These are phyloP conservation scores for Dioszegia crocea DNA, from an alignment of 768 basidiomycete genomes.

Conservation along the genomic window DNA sequence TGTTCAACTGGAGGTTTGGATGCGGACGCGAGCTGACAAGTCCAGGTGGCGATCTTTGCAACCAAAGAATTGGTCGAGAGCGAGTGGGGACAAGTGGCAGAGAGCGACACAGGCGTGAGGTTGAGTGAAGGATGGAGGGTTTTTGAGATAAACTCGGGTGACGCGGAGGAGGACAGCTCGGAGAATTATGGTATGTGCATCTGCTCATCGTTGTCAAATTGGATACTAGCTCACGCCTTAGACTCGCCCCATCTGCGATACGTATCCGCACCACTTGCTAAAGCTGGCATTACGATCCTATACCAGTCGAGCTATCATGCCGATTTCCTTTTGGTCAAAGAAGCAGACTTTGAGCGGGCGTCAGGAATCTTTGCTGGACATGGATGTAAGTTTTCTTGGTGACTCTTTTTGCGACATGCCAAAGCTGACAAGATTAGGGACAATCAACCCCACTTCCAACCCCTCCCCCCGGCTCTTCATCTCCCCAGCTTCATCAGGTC, in stretches of 20 bases:
- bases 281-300: slow-evolving; percentile 35
- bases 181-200: slow-evolving; percentile 34
- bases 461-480: slow-evolving; percentile 1
- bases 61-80: slow-evolving; percentile 23
- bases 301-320: slow-evolving; percentile 22
- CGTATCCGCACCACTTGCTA: slow-evolving; percentile 34
- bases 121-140: slow-evolving; percentile 36
- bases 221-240: slow-evolving; percentile 4
- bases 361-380: slow-evolving; percentile 27
- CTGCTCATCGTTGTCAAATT: neutral
- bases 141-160: slow-evolving; percentile 39
- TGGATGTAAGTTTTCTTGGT: slow-evolving; percentile 39
- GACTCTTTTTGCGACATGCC: too few species aligned
- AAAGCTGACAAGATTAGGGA: neutral
- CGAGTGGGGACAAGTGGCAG: slow-evolving; percentile 20
- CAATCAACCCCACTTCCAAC: slow-evolving; percentile 3
- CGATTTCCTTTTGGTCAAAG: slow-evolving; percentile 31
- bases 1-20: too few species aligned
- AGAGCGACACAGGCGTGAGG: slow-evolving; percentile 12
- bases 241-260: slow-evolving; percentile 41
- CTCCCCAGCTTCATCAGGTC: neutral
- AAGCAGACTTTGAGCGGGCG: slow-evolving; percentile 30
- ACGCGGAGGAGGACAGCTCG: slow-evolving; percentile 20
- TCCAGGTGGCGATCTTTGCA: slow-evolving; percentile 43
- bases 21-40: too few species aligned